Percentiles rank a stretch among this genome's conserved stretches.
These are phyloP conservation scores for Neopestalotiopsis rosae DNA, from an alignment of 2,329 filamentous ascomycete species.

Conservation along the genomic window DNA sequence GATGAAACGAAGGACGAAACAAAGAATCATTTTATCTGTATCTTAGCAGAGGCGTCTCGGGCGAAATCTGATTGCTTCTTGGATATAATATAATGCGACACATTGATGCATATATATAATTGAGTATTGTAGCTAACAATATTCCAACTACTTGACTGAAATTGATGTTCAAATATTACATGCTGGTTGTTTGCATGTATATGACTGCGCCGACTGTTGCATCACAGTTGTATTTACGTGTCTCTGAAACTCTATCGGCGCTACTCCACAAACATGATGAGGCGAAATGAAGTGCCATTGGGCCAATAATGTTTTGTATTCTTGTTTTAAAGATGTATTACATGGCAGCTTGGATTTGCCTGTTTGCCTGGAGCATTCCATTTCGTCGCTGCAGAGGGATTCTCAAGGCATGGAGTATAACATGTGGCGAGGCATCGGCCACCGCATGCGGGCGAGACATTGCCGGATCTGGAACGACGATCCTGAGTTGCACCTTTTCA, in stretches of 20 bases:
- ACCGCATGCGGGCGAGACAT: slow-evolving; percentile 5
- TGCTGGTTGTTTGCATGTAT: no score
- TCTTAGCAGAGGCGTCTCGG: slow-evolving; percentile 5
- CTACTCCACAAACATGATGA: no score
- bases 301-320: no score
- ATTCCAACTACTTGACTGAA: background rate
- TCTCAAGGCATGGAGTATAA: background rate
- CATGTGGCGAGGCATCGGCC: background rate
- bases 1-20: background rate
- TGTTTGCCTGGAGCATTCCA: background rate
- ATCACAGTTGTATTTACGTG: no score
- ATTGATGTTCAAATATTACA: background rate
- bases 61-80: background rate
- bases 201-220: no score
- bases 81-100: background rate
- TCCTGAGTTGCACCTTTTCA: background rate
- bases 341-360: background rate
- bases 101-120: slow-evolving; percentile 1
- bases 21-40: background rate
- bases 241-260: no score
- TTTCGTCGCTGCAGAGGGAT: background rate
- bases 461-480: background rate
- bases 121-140: background rate
- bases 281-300: no score
- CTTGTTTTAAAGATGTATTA: background rate